Conservation (phyloP, 2,329 filamentous ascomycete species). For the Alternaria angustiovoidea region DNA sequence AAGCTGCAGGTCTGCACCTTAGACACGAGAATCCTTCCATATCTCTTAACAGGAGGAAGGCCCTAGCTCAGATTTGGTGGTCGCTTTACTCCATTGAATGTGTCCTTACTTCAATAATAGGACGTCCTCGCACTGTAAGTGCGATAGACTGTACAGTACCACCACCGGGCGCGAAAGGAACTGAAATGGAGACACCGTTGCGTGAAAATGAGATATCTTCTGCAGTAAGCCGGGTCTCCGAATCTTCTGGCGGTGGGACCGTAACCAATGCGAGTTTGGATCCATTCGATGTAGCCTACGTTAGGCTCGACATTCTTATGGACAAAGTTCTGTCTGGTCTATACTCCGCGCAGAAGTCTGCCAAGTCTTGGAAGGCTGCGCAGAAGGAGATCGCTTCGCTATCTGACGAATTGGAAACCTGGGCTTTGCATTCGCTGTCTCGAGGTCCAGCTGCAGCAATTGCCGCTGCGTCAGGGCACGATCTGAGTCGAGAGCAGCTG, state of each 20-base stretch:
- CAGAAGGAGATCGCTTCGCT: conserved; percentile 33
- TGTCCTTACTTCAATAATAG: conserved; percentile 45
- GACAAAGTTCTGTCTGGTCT: conserved; percentile 30
- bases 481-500: conserved; percentile 22
- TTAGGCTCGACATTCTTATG: conserved; percentile 23
- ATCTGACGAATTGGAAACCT: conserved; percentile 39
- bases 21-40: conserved; percentile 38
- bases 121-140: conserved; percentile 44
- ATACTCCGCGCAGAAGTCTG: conserved; percentile 46
- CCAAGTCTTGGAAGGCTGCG: conserved; percentile 43
- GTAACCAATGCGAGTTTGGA: background rate
- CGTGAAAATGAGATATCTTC: conserved; percentile 3
- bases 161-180: conserved; percentile 8
- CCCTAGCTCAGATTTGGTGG: conserved; percentile 49
- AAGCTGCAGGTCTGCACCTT: conserved; percentile 48
- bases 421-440: conserved; percentile 34
- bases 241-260: background rate
- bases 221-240: background rate
- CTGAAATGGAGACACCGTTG: conserved; percentile 7
- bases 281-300: conserved; percentile 9
- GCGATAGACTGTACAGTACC: conserved; percentile 42
- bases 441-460: conserved; percentile 13
- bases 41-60: conserved; percentile 34
- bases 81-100: conserved; percentile 47
- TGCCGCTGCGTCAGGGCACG: background rate